Percentiles rank a stretch among this genome's conserved stretches.
These are phyloP conservation scores for Phyllosticta citrichinensis DNA, from an alignment of 2,329 filamentous ascomycete species.

Conservation along the genomic window DNA sequence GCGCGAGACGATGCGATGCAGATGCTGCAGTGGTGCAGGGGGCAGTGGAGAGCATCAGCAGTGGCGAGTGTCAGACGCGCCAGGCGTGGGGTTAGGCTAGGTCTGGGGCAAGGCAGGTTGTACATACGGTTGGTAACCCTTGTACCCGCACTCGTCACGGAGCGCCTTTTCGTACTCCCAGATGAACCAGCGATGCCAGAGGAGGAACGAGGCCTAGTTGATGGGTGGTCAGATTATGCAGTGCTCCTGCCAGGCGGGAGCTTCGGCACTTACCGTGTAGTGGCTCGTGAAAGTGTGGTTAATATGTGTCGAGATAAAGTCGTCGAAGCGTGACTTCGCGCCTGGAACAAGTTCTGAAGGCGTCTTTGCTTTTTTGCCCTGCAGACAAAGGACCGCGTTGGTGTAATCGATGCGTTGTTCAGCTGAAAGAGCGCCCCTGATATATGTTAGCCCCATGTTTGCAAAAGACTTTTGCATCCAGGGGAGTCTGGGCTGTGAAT, in stretches of 20 bases:
- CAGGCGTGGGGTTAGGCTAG: too few relatives aligned
- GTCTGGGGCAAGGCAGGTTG: constrained; percentile 19
- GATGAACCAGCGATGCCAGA: constrained; percentile 35
- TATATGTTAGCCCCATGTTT: neutral
- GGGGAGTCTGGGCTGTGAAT: neutral
- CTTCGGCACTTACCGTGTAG: constrained; percentile 18
- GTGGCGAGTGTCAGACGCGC: constrained; percentile 36
- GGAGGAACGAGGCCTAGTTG: constrained; percentile 22
- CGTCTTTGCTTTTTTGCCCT: constrained; percentile 21
- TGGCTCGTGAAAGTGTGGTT: constrained; percentile 26
- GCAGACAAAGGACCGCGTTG: constrained; percentile 25
- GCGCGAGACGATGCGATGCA: neutral
- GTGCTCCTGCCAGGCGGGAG: neutral
- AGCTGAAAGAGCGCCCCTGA: neutral
- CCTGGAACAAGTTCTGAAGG: constrained; percentile 21
- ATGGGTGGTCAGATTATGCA: constrained; percentile 3
- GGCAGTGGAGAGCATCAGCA: neutral
- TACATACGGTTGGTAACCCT: constrained; percentile 37
- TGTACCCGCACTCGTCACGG: constrained; percentile 34
- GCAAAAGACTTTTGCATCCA: neutral
- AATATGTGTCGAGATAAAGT: constrained; percentile 27
- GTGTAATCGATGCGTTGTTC: constrained; percentile 26
- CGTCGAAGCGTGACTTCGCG: constrained; percentile 26
- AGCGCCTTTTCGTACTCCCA: constrained; percentile 34
- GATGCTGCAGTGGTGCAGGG: neutral